Conservation (phyloP, 805 yeast species). For the Kodamaea laetipori region DNA sequence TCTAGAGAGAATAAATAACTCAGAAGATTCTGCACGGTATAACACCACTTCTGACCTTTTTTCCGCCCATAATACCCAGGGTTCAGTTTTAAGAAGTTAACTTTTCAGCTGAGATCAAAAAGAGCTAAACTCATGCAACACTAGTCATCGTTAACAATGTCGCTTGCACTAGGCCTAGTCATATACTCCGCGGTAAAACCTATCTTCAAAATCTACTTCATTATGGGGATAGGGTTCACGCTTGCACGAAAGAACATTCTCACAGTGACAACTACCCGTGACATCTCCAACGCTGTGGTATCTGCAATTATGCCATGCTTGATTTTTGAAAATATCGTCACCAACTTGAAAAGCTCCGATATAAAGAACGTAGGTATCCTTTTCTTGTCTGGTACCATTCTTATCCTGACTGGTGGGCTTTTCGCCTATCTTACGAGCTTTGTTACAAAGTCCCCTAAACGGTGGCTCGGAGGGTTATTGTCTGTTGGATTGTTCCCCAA, state of each 20-base stretch:
- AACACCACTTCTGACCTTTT: too few relatives aligned
- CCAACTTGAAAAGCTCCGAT: conserved; percentile 64
- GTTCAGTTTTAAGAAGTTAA: too few relatives aligned
- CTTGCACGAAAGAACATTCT: conserved; percentile 65
- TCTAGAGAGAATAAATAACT: too few relatives aligned
- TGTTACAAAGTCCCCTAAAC: conserved; percentile 61
- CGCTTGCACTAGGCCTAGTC: conserved; percentile 49
- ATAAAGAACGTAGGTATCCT: conserved; percentile 72
- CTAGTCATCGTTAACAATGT: background rate
- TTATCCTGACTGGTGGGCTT: conserved; percentile 52
- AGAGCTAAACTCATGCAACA: background rate
- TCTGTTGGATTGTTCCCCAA: conserved; percentile 78
- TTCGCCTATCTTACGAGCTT: conserved; percentile 50
- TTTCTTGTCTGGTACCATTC: conserved; percentile 46
- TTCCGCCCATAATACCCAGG: too few relatives aligned
- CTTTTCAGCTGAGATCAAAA: background rate
- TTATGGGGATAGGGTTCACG: conserved; percentile 64
- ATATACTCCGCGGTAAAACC: conserved; percentile 84
- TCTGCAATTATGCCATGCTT: conserved; percentile 73
- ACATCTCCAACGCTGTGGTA: conserved; percentile 68
- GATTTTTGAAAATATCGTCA: conserved; percentile 71
- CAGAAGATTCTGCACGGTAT: too few relatives aligned
- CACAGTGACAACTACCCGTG: conserved; percentile 66
- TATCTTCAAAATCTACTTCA: conserved; percentile 77
- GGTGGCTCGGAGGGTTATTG: conserved; percentile 76